Evolutionary conservation across 1,284 basidiomycete genomes (phyloP), one percentile per base, ranked within the genome.

Genomic region (Trichosporon inkin): DNA sequence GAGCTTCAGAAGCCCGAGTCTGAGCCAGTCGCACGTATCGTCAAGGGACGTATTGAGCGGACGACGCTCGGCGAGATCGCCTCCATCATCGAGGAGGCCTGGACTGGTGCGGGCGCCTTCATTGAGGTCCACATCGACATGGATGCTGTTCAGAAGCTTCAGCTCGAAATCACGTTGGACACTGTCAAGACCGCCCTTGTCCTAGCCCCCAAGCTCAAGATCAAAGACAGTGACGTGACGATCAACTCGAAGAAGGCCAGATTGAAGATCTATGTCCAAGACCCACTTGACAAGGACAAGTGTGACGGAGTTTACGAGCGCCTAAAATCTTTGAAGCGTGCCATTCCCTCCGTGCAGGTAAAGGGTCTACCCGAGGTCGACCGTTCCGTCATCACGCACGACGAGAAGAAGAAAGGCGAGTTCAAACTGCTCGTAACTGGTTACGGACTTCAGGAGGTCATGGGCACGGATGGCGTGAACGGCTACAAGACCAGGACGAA

Each of bases 1-100:
- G 92, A 91, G 74, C 82, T 99, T 17, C 91, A 92, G 19, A 89
- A 88, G 16, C 84, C 85, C 55, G 84, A 88, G 62, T 92, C 85
- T 62, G 93, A 96, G 73, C 84, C 87, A 16, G 92, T 94, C 35
- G 96, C 96, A 20, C 87, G 96, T 59, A 98, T 99, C 68, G 95
- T 99, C 67, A 99, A 99, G 78, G 96, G 90, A 11, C 85, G 96
- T 53, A 80, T 99, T 58, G 96, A 99, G 79, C 94, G 94, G 81
- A 99, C 96, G 0, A 85, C 90, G 62, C 81, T 99, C 10, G 91
- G 93, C 67, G 96, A 93, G 90, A 84, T 99, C 69, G 90, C 96
- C 0, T 87, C 90, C 35, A 85, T 95, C 16, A 84, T 99, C 35
- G 96, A 99, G 74, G 95, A 98, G 78, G 91, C 92, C 17, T 99